Evolutionary conservation across 345 rosid species (phyloP).

Genomic region (Brassica carinata): DNA sequence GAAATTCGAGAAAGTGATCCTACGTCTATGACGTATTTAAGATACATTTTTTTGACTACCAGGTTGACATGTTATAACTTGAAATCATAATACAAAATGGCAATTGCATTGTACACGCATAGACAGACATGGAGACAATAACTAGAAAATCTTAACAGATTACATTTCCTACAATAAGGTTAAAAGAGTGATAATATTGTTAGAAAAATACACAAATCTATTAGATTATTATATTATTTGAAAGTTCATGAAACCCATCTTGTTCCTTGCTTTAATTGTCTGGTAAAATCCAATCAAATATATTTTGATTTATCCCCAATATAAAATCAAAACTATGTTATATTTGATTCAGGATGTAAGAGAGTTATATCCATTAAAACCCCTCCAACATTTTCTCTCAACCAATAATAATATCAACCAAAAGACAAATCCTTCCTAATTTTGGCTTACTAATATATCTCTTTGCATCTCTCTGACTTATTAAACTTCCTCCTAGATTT

Average conservation of each 20-base stretch:
- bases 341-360: background rate
- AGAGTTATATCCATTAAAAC: conserved; percentile 5
- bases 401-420: conserved; percentile 18
- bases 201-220: background rate
- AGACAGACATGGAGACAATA: conserved; percentile 17
- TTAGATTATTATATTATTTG: background rate
- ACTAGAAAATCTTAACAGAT: background rate
- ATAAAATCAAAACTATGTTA: background rate
- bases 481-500: conserved; percentile 1
- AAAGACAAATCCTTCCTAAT: conserved; percentile 9
- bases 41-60: background rate
- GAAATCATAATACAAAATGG: background rate
- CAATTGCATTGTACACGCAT: background rate
- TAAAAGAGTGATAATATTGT: background rate
- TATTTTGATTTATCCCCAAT: background rate
- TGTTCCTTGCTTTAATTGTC: background rate
- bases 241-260: background rate
- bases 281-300: background rate
- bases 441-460: background rate
- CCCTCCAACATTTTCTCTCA: conserved; percentile 7
- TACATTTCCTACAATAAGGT: background rate
- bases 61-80: background rate
- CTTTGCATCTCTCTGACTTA: conserved; percentile 19
- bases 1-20: too few species aligned
- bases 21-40: too few species aligned